Conservation (phyloP, 257 asterid species). For the Salvia splendens region DNA sequence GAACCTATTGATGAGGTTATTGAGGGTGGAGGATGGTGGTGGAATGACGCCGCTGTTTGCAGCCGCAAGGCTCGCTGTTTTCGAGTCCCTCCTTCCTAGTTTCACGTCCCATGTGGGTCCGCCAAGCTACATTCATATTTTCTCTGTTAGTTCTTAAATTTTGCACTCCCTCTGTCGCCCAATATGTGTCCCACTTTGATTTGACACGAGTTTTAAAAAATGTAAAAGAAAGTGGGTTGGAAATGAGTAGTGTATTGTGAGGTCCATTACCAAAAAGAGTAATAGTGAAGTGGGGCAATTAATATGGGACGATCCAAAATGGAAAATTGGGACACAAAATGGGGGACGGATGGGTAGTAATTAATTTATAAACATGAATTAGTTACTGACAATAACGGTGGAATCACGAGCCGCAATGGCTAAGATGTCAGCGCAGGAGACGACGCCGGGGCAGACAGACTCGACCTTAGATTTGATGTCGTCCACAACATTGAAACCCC, state of each 20-base stretch:
- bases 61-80: conserved; percentile 41
- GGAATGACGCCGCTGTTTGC: conserved; percentile 56
- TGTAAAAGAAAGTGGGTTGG: no score
- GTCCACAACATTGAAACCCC: conserved; percentile 53
- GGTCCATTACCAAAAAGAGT: no score
- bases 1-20: conserved; percentile 42
- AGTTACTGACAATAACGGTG: conserved; percentile 37
- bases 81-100: conserved; percentile 56
- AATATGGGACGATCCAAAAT: no score
- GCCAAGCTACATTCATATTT: conserved; percentile 44
- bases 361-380: no score
- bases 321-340: no score
- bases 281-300: no score
- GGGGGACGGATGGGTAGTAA: no score
- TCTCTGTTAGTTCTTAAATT: neutral
- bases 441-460: conserved; percentile 45
- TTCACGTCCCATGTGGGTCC: conserved; percentile 57
- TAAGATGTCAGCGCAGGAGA: conserved; percentile 64
- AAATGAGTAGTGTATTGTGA: neutral
- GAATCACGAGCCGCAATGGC: conserved; percentile 67
- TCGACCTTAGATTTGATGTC: conserved; percentile 49
- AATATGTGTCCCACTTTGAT: no score
- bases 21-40: conserved; percentile 41
- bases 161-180: no score
- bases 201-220: no score